Evolutionary conservation across 2,329 filamentous ascomycete species (phyloP).

Genomic region (Penicillium sp.): DNA sequence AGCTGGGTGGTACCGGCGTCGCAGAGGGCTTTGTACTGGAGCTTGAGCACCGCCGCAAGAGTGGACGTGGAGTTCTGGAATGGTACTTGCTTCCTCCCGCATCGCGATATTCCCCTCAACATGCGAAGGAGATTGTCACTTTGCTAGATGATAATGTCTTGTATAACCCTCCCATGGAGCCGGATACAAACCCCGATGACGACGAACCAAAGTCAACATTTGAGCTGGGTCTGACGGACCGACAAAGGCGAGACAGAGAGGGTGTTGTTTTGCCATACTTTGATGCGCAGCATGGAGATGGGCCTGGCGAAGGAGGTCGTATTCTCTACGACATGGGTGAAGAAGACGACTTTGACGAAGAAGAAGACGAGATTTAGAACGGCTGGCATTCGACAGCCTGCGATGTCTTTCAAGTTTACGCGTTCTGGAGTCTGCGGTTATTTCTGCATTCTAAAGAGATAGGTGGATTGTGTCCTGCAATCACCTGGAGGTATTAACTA

Average conservation of each 20-base stretch:
- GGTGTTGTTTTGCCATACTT: conserved; percentile 93
- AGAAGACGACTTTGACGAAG: conserved; percentile 96
- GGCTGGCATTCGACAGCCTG: background rate
- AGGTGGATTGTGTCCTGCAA: conserved; percentile 35
- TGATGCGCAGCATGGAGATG: conserved; percentile 79
- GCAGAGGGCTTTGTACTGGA: conserved; percentile 72
- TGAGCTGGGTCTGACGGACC: conserved; percentile 81
- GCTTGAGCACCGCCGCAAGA: conserved; percentile 84
- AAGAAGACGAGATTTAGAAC: conserved; percentile 82
- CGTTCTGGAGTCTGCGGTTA: conserved; percentile 2
- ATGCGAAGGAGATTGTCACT: conserved; percentile 54
- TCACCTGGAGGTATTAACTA: conserved; percentile 37
- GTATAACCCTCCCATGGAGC: conserved; percentile 57
- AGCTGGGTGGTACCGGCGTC: conserved; percentile 31
- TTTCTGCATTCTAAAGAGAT: conserved; percentile 17
- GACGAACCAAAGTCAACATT: conserved; percentile 75
- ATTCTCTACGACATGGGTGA: conserved; percentile 96
- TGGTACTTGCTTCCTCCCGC: conserved; percentile 60
- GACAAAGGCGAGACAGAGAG: conserved; percentile 83
- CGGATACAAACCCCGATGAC: conserved; percentile 46
- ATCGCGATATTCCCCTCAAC: conserved; percentile 48
- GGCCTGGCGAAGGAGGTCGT: conserved; percentile 78
- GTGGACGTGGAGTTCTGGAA: conserved; percentile 75
- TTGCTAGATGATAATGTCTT: conserved; percentile 76
- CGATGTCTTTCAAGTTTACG: background rate